These are phyloP conservation scores for Talaromyces islandicus DNA, from an alignment of 2,329 filamentous ascomycete species.

Conservation along the genomic window DNA sequence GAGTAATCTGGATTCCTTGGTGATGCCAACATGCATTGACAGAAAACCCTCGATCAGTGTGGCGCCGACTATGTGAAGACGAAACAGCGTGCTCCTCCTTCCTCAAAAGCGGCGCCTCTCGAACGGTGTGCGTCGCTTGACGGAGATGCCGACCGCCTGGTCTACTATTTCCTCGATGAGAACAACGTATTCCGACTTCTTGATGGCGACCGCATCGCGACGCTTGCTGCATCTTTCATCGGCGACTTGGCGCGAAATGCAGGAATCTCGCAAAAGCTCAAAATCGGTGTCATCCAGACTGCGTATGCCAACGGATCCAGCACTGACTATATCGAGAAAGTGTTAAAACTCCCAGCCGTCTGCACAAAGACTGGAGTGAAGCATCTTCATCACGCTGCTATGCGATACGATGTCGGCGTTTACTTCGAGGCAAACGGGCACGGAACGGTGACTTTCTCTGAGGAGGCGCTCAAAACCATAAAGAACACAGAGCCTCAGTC, in stretches of 20 bases:
- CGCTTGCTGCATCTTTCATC: slow-evolving; percentile 87
- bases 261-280: slow-evolving; percentile 71
- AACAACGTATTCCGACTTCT: slow-evolving; percentile 83
- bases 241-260: slow-evolving; percentile 78
- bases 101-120: slow-evolving; percentile 67
- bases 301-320: slow-evolving; percentile 96
- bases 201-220: slow-evolving; percentile 94
- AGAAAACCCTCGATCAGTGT: slow-evolving; percentile 49
- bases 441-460: slow-evolving; percentile 91
- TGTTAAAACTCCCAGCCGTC: slow-evolving; percentile 79
- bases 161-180: slow-evolving; percentile 88
- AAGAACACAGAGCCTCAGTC: slow-evolving; percentile 76
- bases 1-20: slow-evolving; percentile 25
- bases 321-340: slow-evolving; percentile 84
- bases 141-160: slow-evolving; percentile 89
- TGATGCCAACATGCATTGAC: slow-evolving; percentile 13
- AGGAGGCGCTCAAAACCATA: slow-evolving; percentile 73
- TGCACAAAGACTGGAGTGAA: slow-evolving; percentile 96
- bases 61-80: slow-evolving; percentile 98
- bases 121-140: slow-evolving; percentile 87
- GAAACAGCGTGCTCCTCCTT: slow-evolving; percentile 81
- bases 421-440: slow-evolving; percentile 99
- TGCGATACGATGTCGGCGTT: slow-evolving; percentile 89
- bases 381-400: slow-evolving; percentile 93
- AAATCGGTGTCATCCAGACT: slow-evolving; percentile 92